Evolutionary conservation across 1,284 basidiomycete genomes (phyloP).

Genomic region (Leccinum pachyderme): DNA sequence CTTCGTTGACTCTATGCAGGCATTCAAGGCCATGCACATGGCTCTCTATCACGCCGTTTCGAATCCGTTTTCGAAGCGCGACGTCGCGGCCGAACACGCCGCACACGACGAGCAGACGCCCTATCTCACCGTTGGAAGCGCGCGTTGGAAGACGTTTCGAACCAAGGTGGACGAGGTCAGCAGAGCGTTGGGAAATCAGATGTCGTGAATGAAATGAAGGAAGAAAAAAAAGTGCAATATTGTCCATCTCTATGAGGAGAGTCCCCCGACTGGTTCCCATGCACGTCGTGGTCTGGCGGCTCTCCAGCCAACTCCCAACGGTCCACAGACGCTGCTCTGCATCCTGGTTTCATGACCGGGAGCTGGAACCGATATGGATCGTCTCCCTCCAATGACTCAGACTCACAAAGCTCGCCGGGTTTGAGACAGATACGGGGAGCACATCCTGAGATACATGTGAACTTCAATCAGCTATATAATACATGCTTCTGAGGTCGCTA

Average conservation of each 20-base stretch:
- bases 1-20: conserved; percentile 40
- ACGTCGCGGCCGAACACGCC: conserved; percentile 44
- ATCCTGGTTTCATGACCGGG: conserved; percentile 10
- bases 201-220: conserved; percentile 6
- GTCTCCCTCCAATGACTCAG: conserved; percentile 77
- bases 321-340: conserved; percentile 19
- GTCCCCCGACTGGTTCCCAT: conserved; percentile 22
- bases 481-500: conserved; percentile 18
- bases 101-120: conserved; percentile 47
- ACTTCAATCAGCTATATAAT: background rate
- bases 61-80: conserved; percentile 73
- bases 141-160: conserved; percentile 69
- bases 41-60: conserved; percentile 75
- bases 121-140: conserved; percentile 55
- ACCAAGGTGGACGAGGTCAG: conserved; percentile 70
- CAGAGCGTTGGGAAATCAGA: conserved; percentile 45
- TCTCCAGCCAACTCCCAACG: conserved; percentile 21
- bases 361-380: conserved; percentile 53
- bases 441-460: conserved; percentile 42
- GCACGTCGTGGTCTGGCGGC: conserved; percentile 31
- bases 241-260: background rate
- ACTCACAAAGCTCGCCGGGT: conserved; percentile 53
- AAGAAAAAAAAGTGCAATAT: background rate
- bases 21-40: conserved; percentile 79
- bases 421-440: conserved; percentile 90